A percentile compares a stretch with the other conserved stretches of the same genome.
phyloP scores from a whole-genome alignment of 2,329 filamentous ascomycete genomes.

The Fusarium avenaceum region DNA sequence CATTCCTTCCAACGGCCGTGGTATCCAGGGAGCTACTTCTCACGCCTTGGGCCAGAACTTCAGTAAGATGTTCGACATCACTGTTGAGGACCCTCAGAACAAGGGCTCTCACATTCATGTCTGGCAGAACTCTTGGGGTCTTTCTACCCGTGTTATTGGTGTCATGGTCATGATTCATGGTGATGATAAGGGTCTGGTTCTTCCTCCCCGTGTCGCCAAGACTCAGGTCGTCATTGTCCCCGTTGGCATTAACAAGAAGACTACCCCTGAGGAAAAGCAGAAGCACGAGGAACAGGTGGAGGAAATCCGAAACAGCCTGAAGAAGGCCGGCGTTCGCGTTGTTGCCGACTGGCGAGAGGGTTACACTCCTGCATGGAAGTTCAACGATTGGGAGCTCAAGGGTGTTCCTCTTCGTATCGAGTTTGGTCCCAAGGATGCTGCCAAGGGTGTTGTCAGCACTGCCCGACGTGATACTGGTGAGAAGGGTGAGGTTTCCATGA shows the following conservation, averaged over 20 bases:
- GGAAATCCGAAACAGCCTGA: conserved; percentile 76
- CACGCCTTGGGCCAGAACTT: conserved; percentile 98
- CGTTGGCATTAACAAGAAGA: conserved; percentile 92
- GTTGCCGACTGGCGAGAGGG: conserved; percentile 89
- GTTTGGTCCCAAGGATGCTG: conserved; percentile 94
- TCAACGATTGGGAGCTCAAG: conserved; percentile 98
- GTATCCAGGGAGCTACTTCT: conserved; percentile 95
- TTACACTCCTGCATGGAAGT: conserved; percentile 97
- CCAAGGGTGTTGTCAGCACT: conserved; percentile 84
- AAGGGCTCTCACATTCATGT: conserved; percentile 86
- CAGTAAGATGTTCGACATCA: conserved; percentile 99
- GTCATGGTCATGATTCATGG: conserved; percentile 99
- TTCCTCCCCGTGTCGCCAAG: conserved; percentile 91
- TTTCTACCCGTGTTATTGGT: conserved; percentile 96
- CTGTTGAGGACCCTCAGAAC: conserved; percentile 89
- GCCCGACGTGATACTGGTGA: conserved; percentile 89
- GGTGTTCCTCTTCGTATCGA: conserved; percentile 94
- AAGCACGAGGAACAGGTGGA: conserved; percentile 83
- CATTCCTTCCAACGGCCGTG: conserved; percentile 93
- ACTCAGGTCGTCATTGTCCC: conserved; percentile 89
- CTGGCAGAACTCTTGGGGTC: conserved; percentile 99
- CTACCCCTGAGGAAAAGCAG: conserved; percentile 80
- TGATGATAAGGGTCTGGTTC: conserved; percentile 93
- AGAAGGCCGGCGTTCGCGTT: conserved; percentile 79
- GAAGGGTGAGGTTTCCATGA: conserved; percentile 84